Evolutionary conservation across 2,329 filamentous ascomycete species (phyloP), one percentile per base, ranked within the genome.

Genomic region (Neonectria neomacrospora): DNA sequence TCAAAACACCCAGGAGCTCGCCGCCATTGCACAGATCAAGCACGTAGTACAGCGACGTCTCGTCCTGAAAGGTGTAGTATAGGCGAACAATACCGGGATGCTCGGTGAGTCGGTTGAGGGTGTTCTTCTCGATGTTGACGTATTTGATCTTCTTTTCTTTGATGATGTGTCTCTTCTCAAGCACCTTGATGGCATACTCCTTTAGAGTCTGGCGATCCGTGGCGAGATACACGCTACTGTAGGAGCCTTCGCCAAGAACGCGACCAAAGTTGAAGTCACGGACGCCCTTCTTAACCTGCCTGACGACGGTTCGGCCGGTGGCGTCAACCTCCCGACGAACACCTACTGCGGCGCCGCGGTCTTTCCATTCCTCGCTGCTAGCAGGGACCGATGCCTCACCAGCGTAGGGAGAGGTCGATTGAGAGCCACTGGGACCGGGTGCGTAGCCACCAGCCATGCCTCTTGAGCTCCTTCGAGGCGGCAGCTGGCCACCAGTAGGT

Each of bases 101-200:
- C 67, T 99, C 95, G 3, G 95, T 98, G 61, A 99, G 83, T 67
- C 96, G 90, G 76, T 99, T 99, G 59, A 99, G 84, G 0, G 96
- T 98, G 80, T 99, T 95, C 81, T 97, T 97, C 80, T 99, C 96
- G 73, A 99, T 99, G 80, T 98, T 99, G 79, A 99, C 96, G 75
- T 99, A 99, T 84, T 99, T 99, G 75, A 99, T 97, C 85, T 99
- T 99, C 80, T 97, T 98, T 81, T 99, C 96, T 80, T 98, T 99
- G 84, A 99, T 99, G 75, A 99, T 99, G 78, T 99, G 96, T 73
- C 94, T 89, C 81, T 99, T 99, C 80, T 99, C 96, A 50, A 99
- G 87, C 16, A 99, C 95, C 78, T 99, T 99, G 80, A 99, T 94
- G 26, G 96, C 96, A 75, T 98, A 98, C 78, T 99, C 95, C 74